Base-by-base conservation (phyloP, 2,329 filamentous ascomycete genomes). In the Penicillium fuscoglaucum region DNA sequence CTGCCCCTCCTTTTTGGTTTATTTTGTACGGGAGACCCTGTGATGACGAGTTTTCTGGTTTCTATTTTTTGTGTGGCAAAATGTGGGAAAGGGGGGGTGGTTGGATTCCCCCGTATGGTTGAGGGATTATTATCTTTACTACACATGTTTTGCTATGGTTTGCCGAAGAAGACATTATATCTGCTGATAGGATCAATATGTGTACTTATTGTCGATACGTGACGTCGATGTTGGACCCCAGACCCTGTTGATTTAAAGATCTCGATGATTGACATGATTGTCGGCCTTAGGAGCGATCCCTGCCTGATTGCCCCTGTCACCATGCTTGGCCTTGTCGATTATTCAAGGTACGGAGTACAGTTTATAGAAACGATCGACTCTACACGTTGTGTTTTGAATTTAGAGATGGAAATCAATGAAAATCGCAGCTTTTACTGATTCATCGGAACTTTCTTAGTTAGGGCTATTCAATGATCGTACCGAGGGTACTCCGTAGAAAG, bases 241-340 rank as follows among this genome's bases (percentile, higher is more conserved):
- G 54, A 53, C 41, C 49, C 39, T 33, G 39, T 33, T 28, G 31
- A 39, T 55, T 50, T 19, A 12, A 39, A 61, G 57, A 67, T 66
- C 31, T 26, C n/a, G n/a, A 47, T 55, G 65, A 67, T 66, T 65
- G 64, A 66, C 64, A 49, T 64, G 58, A 65, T 67, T 61, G 52
- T 57, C 64, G 35, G 37, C 43, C 46, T 57, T 46, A 41, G n/a
- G 53, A 67, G 62, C 65, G 65, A 67, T 67, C 64, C 57, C 60
- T 67, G 43, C 64, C 62, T 58, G 58, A 65, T 45, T 45, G 39
- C 55, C 44, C 58, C 50, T 66, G 62, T 64, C 64, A 62, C 40
- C 21, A 59, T 58, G 63, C 64, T 66, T 64, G 52, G 63, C 63
- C 48, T 28, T 51, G 54, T 47, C 43, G 51, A 57, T 59, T 50